Conservation (phyloP, 1,139 yeast species). For the Candida buenavistaensis region DNA sequence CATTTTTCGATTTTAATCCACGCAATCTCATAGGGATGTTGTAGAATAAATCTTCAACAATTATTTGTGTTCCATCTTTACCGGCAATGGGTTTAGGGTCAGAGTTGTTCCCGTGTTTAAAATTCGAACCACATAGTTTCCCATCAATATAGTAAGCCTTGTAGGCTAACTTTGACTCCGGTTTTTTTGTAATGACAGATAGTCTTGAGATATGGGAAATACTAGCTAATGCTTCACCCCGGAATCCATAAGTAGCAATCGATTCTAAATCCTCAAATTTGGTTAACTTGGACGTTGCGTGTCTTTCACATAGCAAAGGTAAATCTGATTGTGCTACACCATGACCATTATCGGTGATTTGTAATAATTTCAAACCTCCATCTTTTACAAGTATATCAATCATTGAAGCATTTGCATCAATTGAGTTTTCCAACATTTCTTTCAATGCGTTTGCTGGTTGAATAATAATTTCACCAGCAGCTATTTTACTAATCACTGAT, state of each 20-base stretch:
- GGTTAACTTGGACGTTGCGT: conserved; percentile 55
- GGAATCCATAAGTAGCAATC: conserved; percentile 57
- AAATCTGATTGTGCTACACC: conserved; percentile 51
- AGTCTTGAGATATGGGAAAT: conserved; percentile 66
- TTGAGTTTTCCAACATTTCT: conserved; percentile 56
- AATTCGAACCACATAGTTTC: conserved; percentile 42
- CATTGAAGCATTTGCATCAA: conserved; percentile 50
- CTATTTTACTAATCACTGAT: conserved; percentile 82
- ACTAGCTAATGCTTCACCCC: conserved; percentile 63
- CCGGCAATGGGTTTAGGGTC: conserved; percentile 84
- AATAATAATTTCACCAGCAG: conserved; percentile 95
- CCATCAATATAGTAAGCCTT: conserved; percentile 70
- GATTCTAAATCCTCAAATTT: conserved; percentile 50
- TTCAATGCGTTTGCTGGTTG: conserved; percentile 82
- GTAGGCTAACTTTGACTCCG: conserved; percentile 61
- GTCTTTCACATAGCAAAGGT: conserved; percentile 52
- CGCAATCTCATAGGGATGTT: conserved; percentile 80
- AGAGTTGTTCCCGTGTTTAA: conserved; percentile 21
- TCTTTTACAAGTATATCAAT: conserved; percentile 53
- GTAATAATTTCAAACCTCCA: conserved; percentile 54
- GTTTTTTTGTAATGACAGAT: conserved; percentile 75
- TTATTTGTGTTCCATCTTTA: conserved; percentile 78
- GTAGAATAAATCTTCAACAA: conserved; percentile 87
- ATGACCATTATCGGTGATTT: conserved; percentile 53
- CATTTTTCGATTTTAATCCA: conserved; percentile 64